Conservation (phyloP, 129 eudicot genomes). For the Chrysanthemum makinoi region DNA sequence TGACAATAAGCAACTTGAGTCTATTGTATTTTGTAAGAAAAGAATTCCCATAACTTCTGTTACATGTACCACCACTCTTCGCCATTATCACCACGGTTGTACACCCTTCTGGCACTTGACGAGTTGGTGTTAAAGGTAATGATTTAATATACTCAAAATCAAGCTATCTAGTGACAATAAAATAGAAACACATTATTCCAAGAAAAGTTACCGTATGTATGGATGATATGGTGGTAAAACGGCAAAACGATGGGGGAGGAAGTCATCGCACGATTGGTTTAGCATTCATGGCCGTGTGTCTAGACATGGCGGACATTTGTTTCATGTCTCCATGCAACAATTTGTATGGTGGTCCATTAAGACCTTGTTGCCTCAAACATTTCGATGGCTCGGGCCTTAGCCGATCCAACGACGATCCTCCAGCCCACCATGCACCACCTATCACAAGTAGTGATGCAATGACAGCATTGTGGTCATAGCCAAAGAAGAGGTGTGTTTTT, state of each 20-base stretch:
- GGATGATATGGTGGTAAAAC: constrained; percentile 51
- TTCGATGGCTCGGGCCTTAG: constrained; percentile 55
- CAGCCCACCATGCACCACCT: constrained; percentile 42
- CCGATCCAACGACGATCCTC: constrained; percentile 63
- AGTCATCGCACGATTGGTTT: constrained; percentile 49
- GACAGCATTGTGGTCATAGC: constrained; percentile 18
- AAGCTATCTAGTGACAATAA: not conserved
- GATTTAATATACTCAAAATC: constrained; percentile 3
- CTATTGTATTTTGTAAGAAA: too few species aligned
- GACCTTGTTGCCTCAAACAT: constrained; percentile 63
- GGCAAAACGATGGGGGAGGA: constrained; percentile 48
- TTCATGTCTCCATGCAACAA: constrained; percentile 64
- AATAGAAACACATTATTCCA: not conserved
- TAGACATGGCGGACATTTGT: constrained; percentile 47
- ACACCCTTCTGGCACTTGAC: not conserved
- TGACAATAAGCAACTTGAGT: constrained; percentile 10
- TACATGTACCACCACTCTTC: constrained; percentile 6
- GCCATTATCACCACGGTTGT: not conserved
- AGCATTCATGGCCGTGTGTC: constrained; percentile 29
- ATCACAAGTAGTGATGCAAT: constrained; percentile 17
- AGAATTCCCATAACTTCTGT: too few species aligned
- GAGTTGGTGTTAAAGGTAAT: not conserved
- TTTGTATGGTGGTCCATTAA: constrained; percentile 51
- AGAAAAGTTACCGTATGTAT: constrained; percentile 43
- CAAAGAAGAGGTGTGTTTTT: constrained; percentile 20